Percentiles rank a stretch among this genome's conserved stretches.
These are phyloP conservation scores for Pichia sp. DNA, from an alignment of 1,139 yeast species.

Conservation along the genomic window DNA sequence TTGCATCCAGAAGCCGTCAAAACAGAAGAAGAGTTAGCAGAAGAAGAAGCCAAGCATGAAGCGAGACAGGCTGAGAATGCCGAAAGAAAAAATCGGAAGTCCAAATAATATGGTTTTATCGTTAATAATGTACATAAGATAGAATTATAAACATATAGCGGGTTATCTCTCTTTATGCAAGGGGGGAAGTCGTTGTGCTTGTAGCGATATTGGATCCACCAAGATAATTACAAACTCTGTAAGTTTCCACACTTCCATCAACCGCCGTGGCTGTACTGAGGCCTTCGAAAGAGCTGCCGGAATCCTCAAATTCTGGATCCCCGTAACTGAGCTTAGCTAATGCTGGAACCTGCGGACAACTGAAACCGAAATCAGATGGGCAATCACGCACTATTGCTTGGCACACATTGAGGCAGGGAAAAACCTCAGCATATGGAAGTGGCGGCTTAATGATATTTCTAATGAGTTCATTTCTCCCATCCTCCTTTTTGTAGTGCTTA, in stretches of 20 bases:
- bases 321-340: conserved; percentile 41
- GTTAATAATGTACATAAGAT: not conserved
- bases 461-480: conserved; percentile 57
- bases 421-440: conserved; percentile 59
- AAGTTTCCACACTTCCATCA: conserved; percentile 3
- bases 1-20: conserved; percentile 6
- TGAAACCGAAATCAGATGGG: conserved; percentile 67
- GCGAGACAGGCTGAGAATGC: conserved; percentile 4
- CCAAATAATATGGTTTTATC: not conserved
- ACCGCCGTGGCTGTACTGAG: too few species aligned
- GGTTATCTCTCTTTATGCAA: too few species aligned
- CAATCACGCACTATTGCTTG: conserved; percentile 75
- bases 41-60: conserved; percentile 5
- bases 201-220: conserved; percentile 7
- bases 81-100: conserved; percentile 8
- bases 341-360: conserved; percentile 51
- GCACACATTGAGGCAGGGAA: conserved; percentile 84
- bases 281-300: not conserved
- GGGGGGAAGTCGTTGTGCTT: too few species aligned
- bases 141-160: not conserved
- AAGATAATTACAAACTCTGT: conserved; percentile 12
- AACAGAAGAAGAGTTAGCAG: conserved; percentile 5
- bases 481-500: conserved; percentile 37
- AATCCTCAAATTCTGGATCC: conserved; percentile 24
- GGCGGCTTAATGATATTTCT: conserved; percentile 54